Evolutionary conservation across 208 protist species (phyloP).

Genomic region (Phytomonas francai): DNA sequence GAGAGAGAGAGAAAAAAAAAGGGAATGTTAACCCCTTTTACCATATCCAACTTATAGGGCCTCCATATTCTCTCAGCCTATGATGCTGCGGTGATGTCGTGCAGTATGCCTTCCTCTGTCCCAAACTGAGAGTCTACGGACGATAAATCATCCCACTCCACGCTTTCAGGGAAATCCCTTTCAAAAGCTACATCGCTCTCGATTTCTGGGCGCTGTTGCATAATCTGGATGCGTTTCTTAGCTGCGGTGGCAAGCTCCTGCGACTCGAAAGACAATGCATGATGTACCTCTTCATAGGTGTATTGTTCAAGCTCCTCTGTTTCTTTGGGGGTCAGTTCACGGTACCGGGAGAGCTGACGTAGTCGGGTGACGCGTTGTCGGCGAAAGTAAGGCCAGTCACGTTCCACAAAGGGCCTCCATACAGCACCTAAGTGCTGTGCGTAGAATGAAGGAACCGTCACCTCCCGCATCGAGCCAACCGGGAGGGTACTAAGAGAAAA

Average conservation of each 20-base stretch:
- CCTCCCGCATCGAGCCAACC: conserved; percentile 78
- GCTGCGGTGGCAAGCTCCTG: conserved; percentile 43
- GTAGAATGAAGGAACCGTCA: conserved; percentile 79
- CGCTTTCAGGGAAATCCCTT: neutral
- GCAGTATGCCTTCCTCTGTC: neutral
- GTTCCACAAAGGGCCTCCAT: conserved; percentile 83
- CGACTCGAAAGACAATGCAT: conserved; percentile 60
- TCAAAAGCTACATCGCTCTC: conserved; percentile 7
- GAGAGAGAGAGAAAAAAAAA: neutral
- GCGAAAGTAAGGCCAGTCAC: conserved; percentile 86
- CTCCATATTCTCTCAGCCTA: neutral
- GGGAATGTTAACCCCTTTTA: neutral
- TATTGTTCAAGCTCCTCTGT: conserved; percentile 82
- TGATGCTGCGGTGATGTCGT: neutral
- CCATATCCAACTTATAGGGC: neutral
- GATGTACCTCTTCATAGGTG: conserved; percentile 80
- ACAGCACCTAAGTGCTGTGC: conserved; percentile 42
- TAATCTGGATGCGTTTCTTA: conserved; percentile 20
- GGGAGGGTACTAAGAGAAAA: conserved; percentile 66
- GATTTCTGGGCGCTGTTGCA: conserved; percentile 17
- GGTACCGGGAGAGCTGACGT: conserved; percentile 45
- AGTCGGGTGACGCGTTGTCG: conserved; percentile 65
- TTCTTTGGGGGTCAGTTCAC: conserved; percentile 72
- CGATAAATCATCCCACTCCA: neutral
- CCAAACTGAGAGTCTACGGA: neutral